Percentiles rank a stretch among this genome's conserved stretches.
These are phyloP conservation scores for Salicornia ramosissima DNA, from an alignment of 148 eudicot genomes.

Conservation along the genomic window DNA sequence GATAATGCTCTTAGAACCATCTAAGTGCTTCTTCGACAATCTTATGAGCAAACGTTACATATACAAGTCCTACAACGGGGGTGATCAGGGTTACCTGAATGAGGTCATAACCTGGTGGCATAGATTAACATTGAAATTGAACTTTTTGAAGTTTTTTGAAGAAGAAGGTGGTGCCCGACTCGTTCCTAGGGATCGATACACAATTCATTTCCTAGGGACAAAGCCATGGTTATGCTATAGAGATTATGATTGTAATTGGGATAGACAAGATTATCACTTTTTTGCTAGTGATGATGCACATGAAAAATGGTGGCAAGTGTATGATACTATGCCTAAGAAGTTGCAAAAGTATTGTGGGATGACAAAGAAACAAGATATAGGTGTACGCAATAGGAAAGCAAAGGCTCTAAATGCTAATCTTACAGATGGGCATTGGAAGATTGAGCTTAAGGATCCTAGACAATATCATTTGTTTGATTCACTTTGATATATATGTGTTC, in stretches of 20 bases:
- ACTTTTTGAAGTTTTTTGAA: conserved; percentile 40
- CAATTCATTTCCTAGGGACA: conserved; percentile 61
- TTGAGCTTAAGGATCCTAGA: conserved; percentile 56
- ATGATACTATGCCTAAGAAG: conserved; percentile 44
- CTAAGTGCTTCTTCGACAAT: conserved; percentile 45
- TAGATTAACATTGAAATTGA: conserved; percentile 36
- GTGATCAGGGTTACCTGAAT: conserved; percentile 74
- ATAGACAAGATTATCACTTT: conserved; percentile 14
- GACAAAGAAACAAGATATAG: conserved; percentile 32
- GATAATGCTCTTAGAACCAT: conserved; percentile 64
- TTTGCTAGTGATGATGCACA: conserved; percentile 59
- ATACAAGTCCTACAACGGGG: conserved; percentile 60
- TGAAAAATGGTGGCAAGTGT: conserved; percentile 56
- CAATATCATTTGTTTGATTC: conserved; percentile 15
- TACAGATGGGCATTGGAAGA: conserved; percentile 61
- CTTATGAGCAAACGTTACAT: conserved; percentile 39
- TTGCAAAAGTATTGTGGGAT: conserved; percentile 40
- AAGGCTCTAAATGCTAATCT: conserved; percentile 31
- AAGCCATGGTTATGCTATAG: conserved; percentile 74
- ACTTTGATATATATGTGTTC: too few species aligned
- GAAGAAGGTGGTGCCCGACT: conserved; percentile 10
- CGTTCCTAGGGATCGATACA: conserved; percentile 33
- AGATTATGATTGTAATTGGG: conserved; percentile 83
- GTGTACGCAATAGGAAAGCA: conserved; percentile 31
- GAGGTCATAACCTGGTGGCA: conserved; percentile 80